Evolutionary conservation across 2,329 filamentous ascomycete genomes (phyloP).

Genomic region (Aureobasidium zeae): DNA sequence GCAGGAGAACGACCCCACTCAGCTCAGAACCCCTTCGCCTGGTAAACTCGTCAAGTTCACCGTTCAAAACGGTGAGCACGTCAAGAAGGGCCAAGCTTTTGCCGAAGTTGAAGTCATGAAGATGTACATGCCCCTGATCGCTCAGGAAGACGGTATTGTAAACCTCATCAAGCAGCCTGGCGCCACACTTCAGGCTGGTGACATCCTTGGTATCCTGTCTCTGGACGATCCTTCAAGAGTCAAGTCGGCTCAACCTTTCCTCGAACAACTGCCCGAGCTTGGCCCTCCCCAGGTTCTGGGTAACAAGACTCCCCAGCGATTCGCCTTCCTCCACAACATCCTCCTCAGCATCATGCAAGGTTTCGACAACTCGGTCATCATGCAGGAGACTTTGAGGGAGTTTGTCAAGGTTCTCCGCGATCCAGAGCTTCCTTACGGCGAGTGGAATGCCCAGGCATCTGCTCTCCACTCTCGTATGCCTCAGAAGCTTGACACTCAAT

Average conservation of each 20-base stretch:
- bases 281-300: slow-evolving; percentile 81
- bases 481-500: slow-evolving; percentile 73
- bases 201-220: slow-evolving; percentile 94
- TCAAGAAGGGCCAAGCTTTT: slow-evolving; percentile 84
- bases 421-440: slow-evolving; percentile 84
- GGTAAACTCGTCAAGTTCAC: slow-evolving; percentile 98
- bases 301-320: slow-evolving; percentile 83
- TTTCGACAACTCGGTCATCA: slow-evolving; percentile 96
- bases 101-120: slow-evolving; percentile 99
- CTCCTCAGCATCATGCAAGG: slow-evolving; percentile 82
- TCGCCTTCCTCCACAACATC: slow-evolving; percentile 65
- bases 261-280: slow-evolving; percentile 78
- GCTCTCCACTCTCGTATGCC: slow-evolving; percentile 97
- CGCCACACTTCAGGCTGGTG: slow-evolving; percentile 92
- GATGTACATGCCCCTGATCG: slow-evolving; percentile 99
- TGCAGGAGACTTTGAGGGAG: slow-evolving; percentile 77
- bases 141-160: slow-evolving; percentile 89
- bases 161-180: slow-evolving; percentile 99
- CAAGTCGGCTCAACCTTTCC: slow-evolving; percentile 91
- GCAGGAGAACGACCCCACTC: slow-evolving; percentile 97
- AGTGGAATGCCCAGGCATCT: slow-evolving; percentile 93
- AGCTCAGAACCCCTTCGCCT: slow-evolving; percentile 86
- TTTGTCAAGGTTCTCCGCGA: slow-evolving; percentile 84
- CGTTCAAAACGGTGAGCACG: slow-evolving; percentile 88
- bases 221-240: slow-evolving; percentile 92